Percentiles rank a stretch among this genome's conserved stretches.
Evolutionary conservation across 164 flowering plant species (phyloP).

Genomic region (Annona cherimola): DNA sequence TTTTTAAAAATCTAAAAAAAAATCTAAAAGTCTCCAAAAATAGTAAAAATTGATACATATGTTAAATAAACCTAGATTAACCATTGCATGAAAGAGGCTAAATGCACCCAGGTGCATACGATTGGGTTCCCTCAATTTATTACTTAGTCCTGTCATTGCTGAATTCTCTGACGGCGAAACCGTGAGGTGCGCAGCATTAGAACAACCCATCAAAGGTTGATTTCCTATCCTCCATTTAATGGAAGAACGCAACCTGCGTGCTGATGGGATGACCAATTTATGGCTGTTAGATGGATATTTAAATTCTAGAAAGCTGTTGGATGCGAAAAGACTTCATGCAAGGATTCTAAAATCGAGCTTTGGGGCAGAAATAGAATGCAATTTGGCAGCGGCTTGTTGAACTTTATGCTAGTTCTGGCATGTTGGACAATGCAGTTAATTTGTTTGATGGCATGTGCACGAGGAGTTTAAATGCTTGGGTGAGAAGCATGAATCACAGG

Average conservation of each 20-base stretch:
- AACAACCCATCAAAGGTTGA: conserved; percentile 9
- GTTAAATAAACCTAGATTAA: no score
- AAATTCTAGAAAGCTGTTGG: conserved; percentile 9
- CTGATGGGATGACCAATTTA: conserved; percentile 14
- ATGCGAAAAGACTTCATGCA: conserved; percentile 23
- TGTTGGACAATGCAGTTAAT: conserved; percentile 11
- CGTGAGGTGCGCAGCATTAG: conserved; percentile 2
- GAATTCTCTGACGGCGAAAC: conserved; percentile 15
- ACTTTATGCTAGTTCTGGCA: conserved; percentile 10
- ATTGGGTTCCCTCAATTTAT: conserved; percentile 12
- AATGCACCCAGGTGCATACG: no score
- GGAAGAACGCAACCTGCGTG: conserved; percentile 22
- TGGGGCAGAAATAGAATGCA: conserved; percentile 3
- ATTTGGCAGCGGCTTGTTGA: conserved; percentile 14
- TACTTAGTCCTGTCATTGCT: conserved; percentile 8
- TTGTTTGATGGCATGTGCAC: conserved; percentile 17
- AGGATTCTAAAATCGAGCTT: conserved; percentile 24
- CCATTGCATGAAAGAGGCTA: no score
- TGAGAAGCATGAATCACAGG: neutral
- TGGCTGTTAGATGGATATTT: conserved; percentile 24
- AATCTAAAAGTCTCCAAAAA: no score
- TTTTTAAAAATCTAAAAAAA: no score
- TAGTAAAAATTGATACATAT: no score
- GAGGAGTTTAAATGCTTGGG: conserved; percentile 15
- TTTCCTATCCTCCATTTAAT: conserved; percentile 18